Evolutionary conservation across 192 early-diverging fungal genomes (phyloP), one percentile per base, ranked within the genome.

Genomic region (Radiomyces spectabilis): DNA sequence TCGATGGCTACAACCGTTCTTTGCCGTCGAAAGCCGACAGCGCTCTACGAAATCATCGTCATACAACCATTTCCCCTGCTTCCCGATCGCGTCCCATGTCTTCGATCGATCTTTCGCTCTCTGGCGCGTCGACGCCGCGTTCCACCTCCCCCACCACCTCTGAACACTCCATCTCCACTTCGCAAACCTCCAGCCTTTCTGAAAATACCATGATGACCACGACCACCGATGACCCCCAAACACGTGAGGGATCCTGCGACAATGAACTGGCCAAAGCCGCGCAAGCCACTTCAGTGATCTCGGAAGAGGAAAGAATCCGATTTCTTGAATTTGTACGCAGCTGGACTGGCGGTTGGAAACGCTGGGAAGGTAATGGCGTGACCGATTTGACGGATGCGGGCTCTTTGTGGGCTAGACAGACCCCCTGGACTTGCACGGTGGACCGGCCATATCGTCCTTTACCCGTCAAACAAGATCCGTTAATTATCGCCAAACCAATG

Each of bases 311-410:
- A 16, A 31, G 44, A 24, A 21, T 35, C 13, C 58, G 58, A 5
- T 60, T 60, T 37, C 29, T 60, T 4, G 58, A 50, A 16, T 60
- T 60, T 6, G 33, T 60, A 27, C 58, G 58, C 13, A 44, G 21
- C 29, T 51, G 58, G 48, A 60, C 58, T 19, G 48, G 58, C 15
- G 58, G 58, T 13, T 50, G 34, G 21, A 39, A 51, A 35, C 46
- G 58, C 12, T 60, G 58, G 58, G 49, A 51, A 32, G 52, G 45
- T 33, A 51, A 42, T 5, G 41, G 48, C 10, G 48, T n/a, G 5
- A 25, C 24, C n/a, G 51, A 41, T 3, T n/a, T 33, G 5, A 21
- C 19, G 5, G 24, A 26, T 15, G 9, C 51, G 16, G 35, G 33
- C 35, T 37, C 42, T 9, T 25, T 44, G 42, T 44, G 42, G 42